A percentile compares a stretch with the other conserved stretches of the same genome.
Evolutionary conservation across 345 rosid species (phyloP).

Genomic region (Acer yangbiense): DNA sequence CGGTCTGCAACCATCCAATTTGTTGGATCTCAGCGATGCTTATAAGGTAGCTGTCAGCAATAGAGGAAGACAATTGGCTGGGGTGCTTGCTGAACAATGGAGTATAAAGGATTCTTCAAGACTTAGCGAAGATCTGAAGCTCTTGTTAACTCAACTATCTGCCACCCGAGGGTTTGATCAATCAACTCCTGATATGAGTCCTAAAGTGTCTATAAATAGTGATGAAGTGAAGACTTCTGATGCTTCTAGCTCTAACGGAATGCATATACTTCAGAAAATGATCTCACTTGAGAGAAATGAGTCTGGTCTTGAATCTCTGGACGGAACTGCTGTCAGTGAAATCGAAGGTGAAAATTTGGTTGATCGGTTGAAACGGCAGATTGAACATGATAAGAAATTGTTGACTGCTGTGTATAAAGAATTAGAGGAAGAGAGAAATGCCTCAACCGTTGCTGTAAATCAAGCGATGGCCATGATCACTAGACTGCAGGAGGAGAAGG

Average conservation of each 20-base stretch:
- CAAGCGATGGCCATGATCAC: constrained; percentile 99
- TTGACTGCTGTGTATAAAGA: constrained; percentile 67
- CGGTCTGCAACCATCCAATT: constrained; percentile 38
- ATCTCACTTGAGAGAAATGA: constrained; percentile 87
- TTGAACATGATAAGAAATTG: constrained; percentile 74
- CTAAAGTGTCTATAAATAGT: constrained; percentile 46
- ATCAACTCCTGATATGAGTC: constrained; percentile 56
- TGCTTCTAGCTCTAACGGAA: constrained; percentile 45
- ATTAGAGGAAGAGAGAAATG: constrained; percentile 93
- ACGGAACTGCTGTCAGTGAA: constrained; percentile 77
- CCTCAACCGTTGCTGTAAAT: constrained; percentile 82
- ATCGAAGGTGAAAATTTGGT: constrained; percentile 81
- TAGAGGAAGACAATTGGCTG: constrained; percentile 58
- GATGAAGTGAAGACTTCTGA: constrained; percentile 53
- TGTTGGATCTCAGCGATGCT: constrained; percentile 79
- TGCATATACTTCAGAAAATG: constrained; percentile 63
- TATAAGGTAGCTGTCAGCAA: constrained; percentile 70
- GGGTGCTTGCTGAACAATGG: constrained; percentile 66
- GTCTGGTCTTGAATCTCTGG: constrained; percentile 70
- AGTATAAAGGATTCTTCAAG: constrained; percentile 69
- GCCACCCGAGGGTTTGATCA: constrained; percentile 66
- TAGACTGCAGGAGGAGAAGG: constrained; percentile 94
- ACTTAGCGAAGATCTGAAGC: constrained; percentile 69
- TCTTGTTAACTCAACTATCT: constrained; percentile 75
- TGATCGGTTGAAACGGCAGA: constrained; percentile 81